These are phyloP conservation scores for Leishmania martiniquensis DNA, from an alignment of 208 protist genomes.

Conservation along the genomic window DNA sequence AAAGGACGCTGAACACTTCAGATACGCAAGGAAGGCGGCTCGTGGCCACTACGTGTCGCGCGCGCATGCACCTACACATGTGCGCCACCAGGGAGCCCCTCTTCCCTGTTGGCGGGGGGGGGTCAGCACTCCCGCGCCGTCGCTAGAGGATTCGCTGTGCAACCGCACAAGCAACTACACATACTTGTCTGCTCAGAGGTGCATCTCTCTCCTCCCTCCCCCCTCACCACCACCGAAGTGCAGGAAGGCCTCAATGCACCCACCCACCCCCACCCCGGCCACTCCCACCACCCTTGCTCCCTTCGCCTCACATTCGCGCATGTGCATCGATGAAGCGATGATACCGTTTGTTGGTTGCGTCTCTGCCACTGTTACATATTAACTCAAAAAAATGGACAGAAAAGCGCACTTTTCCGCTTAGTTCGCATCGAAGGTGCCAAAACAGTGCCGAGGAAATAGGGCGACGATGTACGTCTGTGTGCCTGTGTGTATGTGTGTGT, in stretches of 20 bases:
- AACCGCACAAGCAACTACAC: background rate
- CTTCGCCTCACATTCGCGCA: background rate
- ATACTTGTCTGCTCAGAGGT: background rate
- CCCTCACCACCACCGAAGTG: background rate
- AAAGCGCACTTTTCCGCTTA: too few species aligned
- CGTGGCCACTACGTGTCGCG: background rate
- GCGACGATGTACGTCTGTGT: too few species aligned
- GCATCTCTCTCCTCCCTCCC: background rate
- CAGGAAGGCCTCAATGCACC: background rate
- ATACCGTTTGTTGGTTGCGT: background rate
- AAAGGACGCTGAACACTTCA: background rate
- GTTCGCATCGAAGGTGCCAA: constrained; percentile 5
- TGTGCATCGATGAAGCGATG: background rate
- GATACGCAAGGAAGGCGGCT: background rate
- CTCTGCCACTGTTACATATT: background rate
- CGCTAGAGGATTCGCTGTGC: background rate
- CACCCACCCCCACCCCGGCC: background rate
- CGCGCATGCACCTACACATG: background rate
- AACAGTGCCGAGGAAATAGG: background rate
- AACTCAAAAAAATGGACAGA: too few species aligned
- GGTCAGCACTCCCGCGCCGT: background rate
- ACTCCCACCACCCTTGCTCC: background rate
- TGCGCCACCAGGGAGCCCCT: background rate
- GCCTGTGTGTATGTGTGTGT: too few species aligned
- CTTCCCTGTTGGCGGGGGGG: background rate